A percentile compares a stretch with the other conserved stretches of the same genome.
phyloP scores from a whole-genome alignment of 2,329 filamentous ascomycete species.

The Ophiobolus disseminans region DNA sequence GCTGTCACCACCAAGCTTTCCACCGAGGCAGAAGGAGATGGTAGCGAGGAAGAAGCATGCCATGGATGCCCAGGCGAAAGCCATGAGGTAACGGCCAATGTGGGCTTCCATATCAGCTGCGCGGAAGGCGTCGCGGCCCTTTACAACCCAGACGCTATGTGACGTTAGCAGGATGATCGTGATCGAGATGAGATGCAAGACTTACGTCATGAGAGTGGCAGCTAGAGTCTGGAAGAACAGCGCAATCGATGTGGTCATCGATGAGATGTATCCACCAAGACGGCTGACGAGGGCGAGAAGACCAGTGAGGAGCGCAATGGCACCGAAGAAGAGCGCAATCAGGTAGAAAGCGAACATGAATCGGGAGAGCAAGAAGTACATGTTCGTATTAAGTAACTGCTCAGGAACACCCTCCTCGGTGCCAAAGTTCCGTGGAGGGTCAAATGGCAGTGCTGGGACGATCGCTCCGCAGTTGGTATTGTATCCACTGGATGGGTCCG shows the following conservation, averaged over 20 bases:
- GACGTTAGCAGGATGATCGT: conserved; percentile 3
- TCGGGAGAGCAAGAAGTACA: conserved; percentile 84
- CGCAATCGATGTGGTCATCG: conserved; percentile 63
- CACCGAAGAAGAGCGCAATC: conserved; percentile 80
- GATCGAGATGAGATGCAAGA: conserved; percentile 21
- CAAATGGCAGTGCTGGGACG: conserved; percentile 71
- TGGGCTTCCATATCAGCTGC: conserved; percentile 62
- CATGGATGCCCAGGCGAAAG: conserved; percentile 77
- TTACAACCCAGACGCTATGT: conserved; percentile 69
- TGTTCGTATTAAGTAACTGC: conserved; percentile 63
- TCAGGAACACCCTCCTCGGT: conserved; percentile 61
- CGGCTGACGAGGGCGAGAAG: conserved; percentile 75
- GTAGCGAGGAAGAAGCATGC: conserved; percentile 70
- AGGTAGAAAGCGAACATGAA: conserved; percentile 94
- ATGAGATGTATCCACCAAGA: conserved; percentile 72
- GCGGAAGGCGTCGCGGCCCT: conserved; percentile 71
- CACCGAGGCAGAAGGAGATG: conserved; percentile 71
- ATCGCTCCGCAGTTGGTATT: conserved; percentile 67
- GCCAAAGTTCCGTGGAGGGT: conserved; percentile 67
- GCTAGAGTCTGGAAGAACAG: conserved; percentile 74
- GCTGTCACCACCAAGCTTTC: conserved; percentile 57
- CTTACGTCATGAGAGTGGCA: conserved; percentile 78
- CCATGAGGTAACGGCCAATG: conserved; percentile 74
- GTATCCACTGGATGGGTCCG: conserved; percentile 57
- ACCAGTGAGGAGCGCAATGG: conserved; percentile 70